phyloP scores from a whole-genome alignment of 148 eudicot genomes.

The Camellia japonica region DNA sequence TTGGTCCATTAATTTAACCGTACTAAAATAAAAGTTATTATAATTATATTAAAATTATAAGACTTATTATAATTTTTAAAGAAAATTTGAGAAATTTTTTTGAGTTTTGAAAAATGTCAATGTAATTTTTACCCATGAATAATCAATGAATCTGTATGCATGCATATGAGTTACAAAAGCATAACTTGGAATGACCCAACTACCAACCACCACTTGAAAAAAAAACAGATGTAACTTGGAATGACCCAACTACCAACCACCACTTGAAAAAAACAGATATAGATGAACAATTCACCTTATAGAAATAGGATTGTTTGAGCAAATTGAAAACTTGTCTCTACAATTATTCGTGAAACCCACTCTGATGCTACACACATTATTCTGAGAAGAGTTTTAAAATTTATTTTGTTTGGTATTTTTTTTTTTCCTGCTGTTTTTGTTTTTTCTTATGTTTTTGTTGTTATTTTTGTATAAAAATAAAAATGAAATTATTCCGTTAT shows the following conservation, averaged over 20 bases:
- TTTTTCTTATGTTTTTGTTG: not conserved
- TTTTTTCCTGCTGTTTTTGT: no score
- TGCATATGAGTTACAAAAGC: not conserved
- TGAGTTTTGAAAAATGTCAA: no score
- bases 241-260: conserved; percentile 1
- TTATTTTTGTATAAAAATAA: no score
- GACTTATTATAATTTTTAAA: no score
- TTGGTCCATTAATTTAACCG: no score
- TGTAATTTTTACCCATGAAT: no score
- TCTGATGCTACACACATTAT: not conserved
- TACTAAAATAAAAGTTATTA: no score
- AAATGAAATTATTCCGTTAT: no score
- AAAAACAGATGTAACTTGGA: not conserved
- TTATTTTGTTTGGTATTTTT: not conserved
- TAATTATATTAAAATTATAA: no score
- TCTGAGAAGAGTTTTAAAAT: not conserved
- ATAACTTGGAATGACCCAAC: not conserved
- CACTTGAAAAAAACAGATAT: not conserved
- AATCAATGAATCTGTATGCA: no score
- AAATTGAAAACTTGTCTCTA: conserved; percentile 9
- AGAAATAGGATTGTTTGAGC: not conserved
- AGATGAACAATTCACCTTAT: not conserved
- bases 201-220: not conserved
- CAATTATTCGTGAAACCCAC: not conserved
- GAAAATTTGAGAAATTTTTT: no score